Conservation (phyloP, 441 rosid species). For the Cnidoscolus chayamansa region DNA sequence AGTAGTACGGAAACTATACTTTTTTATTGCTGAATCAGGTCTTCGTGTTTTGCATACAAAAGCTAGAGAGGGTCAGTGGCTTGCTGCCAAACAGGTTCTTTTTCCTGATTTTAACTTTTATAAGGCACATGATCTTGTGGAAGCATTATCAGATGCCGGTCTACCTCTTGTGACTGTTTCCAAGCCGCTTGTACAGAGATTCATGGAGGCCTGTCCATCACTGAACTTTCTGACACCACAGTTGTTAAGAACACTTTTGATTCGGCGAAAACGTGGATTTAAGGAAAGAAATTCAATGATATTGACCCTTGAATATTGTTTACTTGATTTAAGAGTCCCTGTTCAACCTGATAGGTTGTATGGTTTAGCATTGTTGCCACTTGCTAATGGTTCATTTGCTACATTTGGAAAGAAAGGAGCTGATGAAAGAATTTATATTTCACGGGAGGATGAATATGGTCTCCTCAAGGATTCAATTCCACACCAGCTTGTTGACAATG, state of each 20-base stretch:
- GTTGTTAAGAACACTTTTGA: constrained; percentile 67
- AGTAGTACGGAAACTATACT: constrained; percentile 66
- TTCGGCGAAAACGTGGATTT: constrained; percentile 74
- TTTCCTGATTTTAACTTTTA: constrained; percentile 85
- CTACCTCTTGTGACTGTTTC: constrained; percentile 71
- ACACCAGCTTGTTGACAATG: constrained; percentile 68
- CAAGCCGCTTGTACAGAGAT: constrained; percentile 63
- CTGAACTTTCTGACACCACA: constrained; percentile 84
- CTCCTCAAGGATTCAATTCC: constrained; percentile 87
- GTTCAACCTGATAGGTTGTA: constrained; percentile 47
- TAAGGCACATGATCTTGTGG: constrained; percentile 63
- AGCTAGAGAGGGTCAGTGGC: constrained; percentile 96
- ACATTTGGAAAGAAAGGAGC: constrained; percentile 68
- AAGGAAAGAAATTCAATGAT: constrained; percentile 61
- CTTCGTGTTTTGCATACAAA: constrained; percentile 78
- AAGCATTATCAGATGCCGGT: constrained; percentile 86
- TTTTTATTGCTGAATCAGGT: constrained; percentile 66
- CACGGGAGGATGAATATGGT: constrained; percentile 66
- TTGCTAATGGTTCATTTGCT: constrained; percentile 85
- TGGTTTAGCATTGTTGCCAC: constrained; percentile 89
- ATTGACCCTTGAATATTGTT: constrained; percentile 89
- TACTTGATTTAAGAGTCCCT: constrained; percentile 66
- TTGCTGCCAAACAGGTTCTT: constrained; percentile 88
- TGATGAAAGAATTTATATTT: constrained; percentile 80
- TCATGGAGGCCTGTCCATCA: constrained; percentile 69